Base-by-base conservation (phyloP, 257 asterid species). In the Forsythia viridissima region DNA sequence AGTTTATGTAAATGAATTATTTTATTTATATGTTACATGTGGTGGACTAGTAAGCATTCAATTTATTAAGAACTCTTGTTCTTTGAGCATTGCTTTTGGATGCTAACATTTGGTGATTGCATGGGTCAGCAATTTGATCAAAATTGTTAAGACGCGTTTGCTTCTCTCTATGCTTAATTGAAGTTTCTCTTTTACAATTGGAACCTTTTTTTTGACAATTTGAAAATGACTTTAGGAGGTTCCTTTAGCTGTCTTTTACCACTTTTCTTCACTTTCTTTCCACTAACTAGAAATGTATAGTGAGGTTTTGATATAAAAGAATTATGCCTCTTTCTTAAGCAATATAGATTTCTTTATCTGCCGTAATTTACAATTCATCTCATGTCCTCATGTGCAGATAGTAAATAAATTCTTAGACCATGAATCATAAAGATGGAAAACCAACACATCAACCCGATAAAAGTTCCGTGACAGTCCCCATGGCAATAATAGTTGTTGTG, bases 361-460 rank as follows among this genome's bases (percentile, higher is more conserved):
- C 65, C 39, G 41, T 24, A 36, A 43, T 80, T 70, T 76, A 75
- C 46, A 73, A 38, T 70, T 18, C 21, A 18, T 48, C 59, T 63
- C 65, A 4, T 43, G 39, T 44, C 46, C 76, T 67, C 24, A 30
- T 44, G 66, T 71, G 79, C 76, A 89, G 88, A 80, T 78, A 63
- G 71, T 77, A 76, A 81, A 76, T 68, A 73, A 65, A 65, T 73
- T 67, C 40, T 9, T 74, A 80, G 80, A 86, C 77, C 71, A 88
- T 90, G 92, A 87, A 83, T 75, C 70, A 74, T 10, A 90, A 87
- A 78, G 94, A 91, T 66, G 91, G 85, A 46, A 89, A 84, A 76
- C 77, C 85, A 42, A 66, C 68, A 11, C 48, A 76, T 65, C 90
- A 72, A 73, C 74, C 85, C 0, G 92, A 89, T 24, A 89, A 73